Percentiles rank a stretch among this genome's conserved stretches.
Evolutionary conservation across 2,329 filamentous ascomycete genomes (phyloP).

Genomic region (Torrubiellomyces zombiae): DNA sequence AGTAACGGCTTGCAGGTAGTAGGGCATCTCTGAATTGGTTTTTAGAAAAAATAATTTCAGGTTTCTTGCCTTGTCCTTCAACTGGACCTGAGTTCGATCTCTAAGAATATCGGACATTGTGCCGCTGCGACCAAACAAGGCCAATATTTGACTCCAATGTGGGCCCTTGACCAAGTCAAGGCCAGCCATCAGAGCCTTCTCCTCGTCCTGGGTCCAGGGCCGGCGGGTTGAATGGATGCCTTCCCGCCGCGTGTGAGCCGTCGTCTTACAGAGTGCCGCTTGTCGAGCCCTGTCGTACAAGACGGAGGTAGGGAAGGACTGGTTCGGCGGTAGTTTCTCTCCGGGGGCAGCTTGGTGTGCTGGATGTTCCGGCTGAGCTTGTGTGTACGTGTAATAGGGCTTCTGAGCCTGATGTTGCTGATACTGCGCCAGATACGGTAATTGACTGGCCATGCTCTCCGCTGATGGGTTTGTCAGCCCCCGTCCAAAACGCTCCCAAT

Average conservation of each 20-base stretch:
- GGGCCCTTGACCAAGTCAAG: constrained; percentile 79
- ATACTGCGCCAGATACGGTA: constrained; percentile 19
- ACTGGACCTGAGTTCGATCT: constrained; percentile 76
- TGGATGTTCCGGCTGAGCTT: constrained; percentile 17
- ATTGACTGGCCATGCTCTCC: constrained; percentile 18
- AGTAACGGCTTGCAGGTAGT: constrained; percentile 73
- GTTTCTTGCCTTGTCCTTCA: constrained; percentile 85
- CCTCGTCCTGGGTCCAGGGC: constrained; percentile 79
- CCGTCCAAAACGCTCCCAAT: not conserved
- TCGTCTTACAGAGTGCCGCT: constrained; percentile 38
- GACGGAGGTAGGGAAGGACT: constrained; percentile 35
- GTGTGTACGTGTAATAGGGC: constrained; percentile 18
- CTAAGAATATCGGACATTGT: constrained; percentile 70
- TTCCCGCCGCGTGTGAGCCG: constrained; percentile 36
- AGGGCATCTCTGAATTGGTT: constrained; percentile 78
- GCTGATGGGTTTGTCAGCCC: constrained; percentile 6
- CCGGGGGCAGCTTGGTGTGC: constrained; percentile 13
- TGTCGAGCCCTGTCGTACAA: constrained; percentile 43
- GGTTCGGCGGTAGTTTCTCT: constrained; percentile 35
- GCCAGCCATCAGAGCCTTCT: constrained; percentile 77
- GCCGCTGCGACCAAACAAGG: constrained; percentile 65
- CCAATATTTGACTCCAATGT: constrained; percentile 84
- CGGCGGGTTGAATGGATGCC: constrained; percentile 48
- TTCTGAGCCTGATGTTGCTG: constrained; percentile 21
- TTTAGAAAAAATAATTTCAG: constrained; percentile 85